These are phyloP conservation scores for Phlyctochytrium bullatum DNA, from an alignment of 192 early-diverging fungal genomes.

Conservation along the genomic window DNA sequence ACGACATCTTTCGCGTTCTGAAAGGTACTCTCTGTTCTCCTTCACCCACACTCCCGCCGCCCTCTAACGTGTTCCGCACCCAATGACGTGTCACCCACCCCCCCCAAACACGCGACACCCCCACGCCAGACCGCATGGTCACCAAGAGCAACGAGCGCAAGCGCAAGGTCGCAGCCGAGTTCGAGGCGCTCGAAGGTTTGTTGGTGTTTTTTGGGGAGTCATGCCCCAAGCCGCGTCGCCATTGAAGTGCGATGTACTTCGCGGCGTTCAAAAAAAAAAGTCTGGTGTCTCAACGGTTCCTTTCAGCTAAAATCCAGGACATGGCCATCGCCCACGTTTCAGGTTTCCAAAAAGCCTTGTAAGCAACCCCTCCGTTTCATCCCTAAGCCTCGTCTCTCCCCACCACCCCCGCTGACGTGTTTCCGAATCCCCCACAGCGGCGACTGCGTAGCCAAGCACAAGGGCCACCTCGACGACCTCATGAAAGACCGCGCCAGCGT, in stretches of 20 bases:
- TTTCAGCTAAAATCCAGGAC: neutral
- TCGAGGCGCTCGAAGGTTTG: neutral
- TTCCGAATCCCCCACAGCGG: no score
- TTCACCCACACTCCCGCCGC: neutral
- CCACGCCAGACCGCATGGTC: neutral
- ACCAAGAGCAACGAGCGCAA: neutral
- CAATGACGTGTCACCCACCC: no score
- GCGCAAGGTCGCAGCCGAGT: neutral
- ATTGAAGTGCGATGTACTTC: no score
- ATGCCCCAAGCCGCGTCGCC: no score
- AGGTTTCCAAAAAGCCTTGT: neutral
- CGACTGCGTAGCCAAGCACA: neutral
- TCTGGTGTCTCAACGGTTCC: no score
- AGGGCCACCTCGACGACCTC: neutral
- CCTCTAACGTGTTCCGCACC: no score
- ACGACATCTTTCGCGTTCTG: slow-evolving; percentile 1
- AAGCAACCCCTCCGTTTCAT: neutral
- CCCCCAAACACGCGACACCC: no score
- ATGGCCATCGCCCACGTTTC: neutral
- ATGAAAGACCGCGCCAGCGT: neutral
- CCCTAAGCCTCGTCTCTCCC: no score
- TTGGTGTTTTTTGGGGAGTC: no score
- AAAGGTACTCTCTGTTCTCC: neutral
- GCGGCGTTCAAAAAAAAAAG: no score
- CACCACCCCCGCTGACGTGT: no score